A percentile compares a stretch with the other conserved stretches of the same genome.
These are phyloP conservation scores for Jimgerdemannia lactiflua DNA, from an alignment of 192 early-diverging fungal species.

Conservation along the genomic window DNA sequence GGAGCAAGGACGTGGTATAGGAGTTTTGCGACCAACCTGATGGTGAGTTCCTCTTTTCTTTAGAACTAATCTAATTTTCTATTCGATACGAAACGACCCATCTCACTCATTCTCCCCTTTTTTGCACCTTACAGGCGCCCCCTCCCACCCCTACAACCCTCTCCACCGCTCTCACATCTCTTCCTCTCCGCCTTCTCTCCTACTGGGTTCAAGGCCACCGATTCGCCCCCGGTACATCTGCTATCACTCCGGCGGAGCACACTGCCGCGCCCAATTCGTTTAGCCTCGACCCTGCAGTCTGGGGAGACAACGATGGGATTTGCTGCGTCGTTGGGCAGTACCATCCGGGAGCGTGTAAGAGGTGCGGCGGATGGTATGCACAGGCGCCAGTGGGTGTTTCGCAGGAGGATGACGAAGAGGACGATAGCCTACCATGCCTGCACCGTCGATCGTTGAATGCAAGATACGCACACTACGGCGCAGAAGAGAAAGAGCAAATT, in stretches of 20 bases:
- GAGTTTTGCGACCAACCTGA: neutral
- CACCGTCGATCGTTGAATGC: too few relatives aligned
- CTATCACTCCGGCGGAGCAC: neutral
- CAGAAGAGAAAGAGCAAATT: neutral
- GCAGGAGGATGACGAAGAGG: neutral
- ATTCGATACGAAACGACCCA: too few relatives aligned
- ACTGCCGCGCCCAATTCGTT: neutral
- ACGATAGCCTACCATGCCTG: neutral
- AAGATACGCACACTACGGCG: neutral
- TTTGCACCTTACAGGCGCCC: neutral
- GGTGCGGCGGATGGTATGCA: neutral
- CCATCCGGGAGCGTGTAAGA: neutral
- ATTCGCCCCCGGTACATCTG: neutral
- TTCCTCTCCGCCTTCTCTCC: neutral
- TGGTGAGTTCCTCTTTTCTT: neutral
- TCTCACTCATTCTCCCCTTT: too few relatives aligned
- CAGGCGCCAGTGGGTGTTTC: too few relatives aligned
- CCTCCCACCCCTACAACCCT: neutral
- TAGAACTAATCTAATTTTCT: neutral
- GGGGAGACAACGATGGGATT: neutral
- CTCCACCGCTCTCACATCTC: neutral
- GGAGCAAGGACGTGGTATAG: neutral
- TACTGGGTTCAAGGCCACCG: neutral
- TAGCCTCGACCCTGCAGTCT: neutral
- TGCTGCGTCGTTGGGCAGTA: neutral